Evolutionary conservation across 768 basidiomycete species (phyloP).

Genomic region (Hygrophoropsis aurantiaca): DNA sequence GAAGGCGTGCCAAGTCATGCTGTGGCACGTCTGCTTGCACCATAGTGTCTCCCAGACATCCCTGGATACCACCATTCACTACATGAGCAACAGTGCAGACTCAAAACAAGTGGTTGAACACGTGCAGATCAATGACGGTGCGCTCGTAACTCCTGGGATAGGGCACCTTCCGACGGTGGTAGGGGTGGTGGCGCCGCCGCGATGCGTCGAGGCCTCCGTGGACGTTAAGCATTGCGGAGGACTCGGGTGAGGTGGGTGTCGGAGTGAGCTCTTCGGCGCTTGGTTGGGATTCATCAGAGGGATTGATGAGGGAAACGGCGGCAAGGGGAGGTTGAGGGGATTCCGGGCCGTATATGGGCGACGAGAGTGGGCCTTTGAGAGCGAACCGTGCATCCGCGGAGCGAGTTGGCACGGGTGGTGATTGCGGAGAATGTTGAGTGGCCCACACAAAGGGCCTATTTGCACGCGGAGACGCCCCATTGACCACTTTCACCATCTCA

Average conservation of each 20-base stretch:
- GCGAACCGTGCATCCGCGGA: too few species aligned
- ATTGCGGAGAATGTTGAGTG: too few species aligned
- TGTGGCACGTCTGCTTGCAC: slow-evolving; percentile 52
- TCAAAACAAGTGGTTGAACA: neutral
- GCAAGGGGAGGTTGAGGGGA: neutral
- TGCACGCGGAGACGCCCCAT: too few species aligned
- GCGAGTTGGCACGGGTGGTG: too few species aligned
- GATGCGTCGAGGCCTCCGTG: slow-evolving; percentile 15
- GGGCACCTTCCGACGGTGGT: slow-evolving; percentile 49
- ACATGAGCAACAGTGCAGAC: neutral
- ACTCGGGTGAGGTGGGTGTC: too few species aligned
- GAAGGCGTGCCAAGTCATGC: slow-evolving; percentile 67
- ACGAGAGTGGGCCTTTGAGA: too few species aligned
- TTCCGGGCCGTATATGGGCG: too few species aligned
- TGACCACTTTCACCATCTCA: too few species aligned
- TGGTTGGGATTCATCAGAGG: neutral
- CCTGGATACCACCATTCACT: slow-evolving; percentile 40
- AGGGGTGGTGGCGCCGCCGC: slow-evolving; percentile 57
- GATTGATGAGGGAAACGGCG: neutral
- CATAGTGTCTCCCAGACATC: slow-evolving; percentile 70
- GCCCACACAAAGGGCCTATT: too few species aligned
- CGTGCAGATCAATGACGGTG: slow-evolving; percentile 58
- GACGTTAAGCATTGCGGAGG: slow-evolving; percentile 26
- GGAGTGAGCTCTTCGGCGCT: slow-evolving; percentile 20
- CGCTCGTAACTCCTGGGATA: slow-evolving; percentile 70